Evolutionary conservation across 345 rosid genomes (phyloP), one percentile per base, ranked within the genome.

Genomic region (Eutrema japonicum): DNA sequence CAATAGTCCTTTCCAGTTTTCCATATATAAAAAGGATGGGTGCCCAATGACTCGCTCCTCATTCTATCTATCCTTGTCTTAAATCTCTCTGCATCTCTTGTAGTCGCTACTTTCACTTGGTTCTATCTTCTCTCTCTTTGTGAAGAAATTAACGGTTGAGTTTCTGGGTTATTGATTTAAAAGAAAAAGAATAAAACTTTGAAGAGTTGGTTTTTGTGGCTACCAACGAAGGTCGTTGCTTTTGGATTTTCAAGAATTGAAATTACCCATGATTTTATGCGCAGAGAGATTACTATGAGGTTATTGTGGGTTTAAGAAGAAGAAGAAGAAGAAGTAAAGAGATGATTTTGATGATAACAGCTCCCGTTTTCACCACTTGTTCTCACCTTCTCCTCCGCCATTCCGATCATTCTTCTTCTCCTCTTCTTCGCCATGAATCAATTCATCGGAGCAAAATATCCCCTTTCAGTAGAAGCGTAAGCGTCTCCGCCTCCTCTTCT

Each of bases 281-380:
- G 60, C 37, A 38, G 40, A 41, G 41, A 54, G 62, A 68, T 18
- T 52, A 45, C 9, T 49, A 14, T 27, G 66, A 46, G 8, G 30
- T 52, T 30, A 18, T 0, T 35, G 26, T 69, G 61, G 52, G 42
- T 51, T 14, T 37, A 62, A 61, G 35, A 50, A 43, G 38, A 47
- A 32, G 29, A 45, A 45, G 46, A 18, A 8, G 47, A 26, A 22
- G 16, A 16, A 47, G 27, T 0, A 41, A 11, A 7, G 38, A 40
- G 51, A 69, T 63, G 75, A 46, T 76, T 35, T 40, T 76, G 70
- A 37, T 46, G 59, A 37, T 37, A 4, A 8, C 71, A 47, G 18
- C 60, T 76, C 75, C 71, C 66, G 66, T 70, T 63, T 55, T 63
- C 59, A 9, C 75, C 75, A 14, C 59, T 63, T 29, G 36, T 37